Evolutionary conservation across 1,284 basidiomycete genomes (phyloP).

Genomic region (Malassezia japonica): DNA sequence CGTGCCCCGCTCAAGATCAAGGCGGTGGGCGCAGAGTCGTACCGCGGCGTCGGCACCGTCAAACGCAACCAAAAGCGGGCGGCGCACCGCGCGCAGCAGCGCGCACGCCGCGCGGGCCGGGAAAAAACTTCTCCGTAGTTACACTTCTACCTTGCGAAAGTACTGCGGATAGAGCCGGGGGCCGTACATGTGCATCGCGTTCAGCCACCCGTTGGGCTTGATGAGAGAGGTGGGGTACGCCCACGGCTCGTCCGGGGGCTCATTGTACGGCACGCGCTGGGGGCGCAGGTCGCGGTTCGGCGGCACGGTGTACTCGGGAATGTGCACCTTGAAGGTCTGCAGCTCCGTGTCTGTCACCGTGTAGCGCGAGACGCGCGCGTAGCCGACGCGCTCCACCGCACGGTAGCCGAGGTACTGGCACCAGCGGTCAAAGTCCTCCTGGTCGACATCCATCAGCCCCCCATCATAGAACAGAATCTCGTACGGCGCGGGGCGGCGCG

Average conservation of each 20-base stretch:
- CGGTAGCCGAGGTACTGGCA: conserved; percentile 45
- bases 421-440: conserved; percentile 32
- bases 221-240: conserved; percentile 3
- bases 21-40: conserved; percentile 8
- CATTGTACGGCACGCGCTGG: not conserved
- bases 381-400: conserved; percentile 33
- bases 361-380: conserved; percentile 39
- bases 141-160: too few relatives aligned
- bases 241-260: not conserved
- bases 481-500: conserved; percentile 68
- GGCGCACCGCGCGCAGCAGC: conserved; percentile 8
- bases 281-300: conserved; percentile 26
- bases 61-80: conserved; percentile 17
- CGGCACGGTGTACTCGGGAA: conserved; percentile 23
- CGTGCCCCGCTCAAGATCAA: conserved; percentile 13
- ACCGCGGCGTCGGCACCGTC: conserved; percentile 9
- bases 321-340: conserved; percentile 39
- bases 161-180: conserved; percentile 3
- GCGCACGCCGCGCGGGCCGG: not conserved
- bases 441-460: conserved; percentile 51
- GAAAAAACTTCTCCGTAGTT: too few relatives aligned
- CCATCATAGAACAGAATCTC: conserved; percentile 57
- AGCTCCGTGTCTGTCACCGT: conserved; percentile 44
- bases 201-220: not conserved
- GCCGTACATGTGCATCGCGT: conserved; percentile 7